phyloP scores from a whole-genome alignment of 768 basidiomycete genomes.

The Termitomyces titanicus region DNA sequence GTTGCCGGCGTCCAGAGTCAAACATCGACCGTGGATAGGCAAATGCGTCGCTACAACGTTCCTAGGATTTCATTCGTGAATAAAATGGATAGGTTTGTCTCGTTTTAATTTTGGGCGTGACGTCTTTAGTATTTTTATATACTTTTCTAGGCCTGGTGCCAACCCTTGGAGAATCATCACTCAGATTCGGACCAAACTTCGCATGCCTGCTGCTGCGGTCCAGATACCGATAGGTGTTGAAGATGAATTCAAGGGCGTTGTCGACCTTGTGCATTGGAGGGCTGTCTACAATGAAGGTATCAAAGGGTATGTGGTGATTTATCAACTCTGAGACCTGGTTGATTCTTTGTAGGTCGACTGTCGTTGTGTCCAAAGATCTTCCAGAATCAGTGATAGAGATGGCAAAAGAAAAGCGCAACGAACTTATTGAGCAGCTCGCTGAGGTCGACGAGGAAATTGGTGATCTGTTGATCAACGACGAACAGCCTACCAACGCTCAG shows the following conservation, averaged over 20 bases:
- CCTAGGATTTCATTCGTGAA: slow-evolving; percentile 96
- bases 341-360: slow-evolving; percentile 49
- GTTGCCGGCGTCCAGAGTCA: slow-evolving; percentile 98
- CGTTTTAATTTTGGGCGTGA: background rate
- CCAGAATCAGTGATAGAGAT: slow-evolving; percentile 71
- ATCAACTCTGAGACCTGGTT: background rate
- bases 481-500: slow-evolving; percentile 66
- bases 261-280: slow-evolving; percentile 94
- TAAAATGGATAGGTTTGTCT: slow-evolving; percentile 88
- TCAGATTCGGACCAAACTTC: slow-evolving; percentile 89
- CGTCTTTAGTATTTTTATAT: background rate
- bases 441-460: slow-evolving; percentile 96
- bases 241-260: slow-evolving; percentile 82
- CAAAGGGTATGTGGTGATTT: slow-evolving; percentile 70
- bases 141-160: slow-evolving; percentile 83
- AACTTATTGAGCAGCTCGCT: slow-evolving; percentile 92
- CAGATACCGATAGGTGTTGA: slow-evolving; percentile 95
- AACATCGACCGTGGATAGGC: slow-evolving; percentile 97
- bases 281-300: slow-evolving; percentile 91
- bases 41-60: slow-evolving; percentile 97
- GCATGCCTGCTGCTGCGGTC: slow-evolving; percentile 90
- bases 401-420: slow-evolving; percentile 79
- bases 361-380: slow-evolving; percentile 85
- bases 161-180: slow-evolving; percentile 95
- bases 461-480: slow-evolving; percentile 86